Evolutionary conservation across 768 basidiomycete genomes (phyloP).

Genomic region (Russula vinacea): DNA sequence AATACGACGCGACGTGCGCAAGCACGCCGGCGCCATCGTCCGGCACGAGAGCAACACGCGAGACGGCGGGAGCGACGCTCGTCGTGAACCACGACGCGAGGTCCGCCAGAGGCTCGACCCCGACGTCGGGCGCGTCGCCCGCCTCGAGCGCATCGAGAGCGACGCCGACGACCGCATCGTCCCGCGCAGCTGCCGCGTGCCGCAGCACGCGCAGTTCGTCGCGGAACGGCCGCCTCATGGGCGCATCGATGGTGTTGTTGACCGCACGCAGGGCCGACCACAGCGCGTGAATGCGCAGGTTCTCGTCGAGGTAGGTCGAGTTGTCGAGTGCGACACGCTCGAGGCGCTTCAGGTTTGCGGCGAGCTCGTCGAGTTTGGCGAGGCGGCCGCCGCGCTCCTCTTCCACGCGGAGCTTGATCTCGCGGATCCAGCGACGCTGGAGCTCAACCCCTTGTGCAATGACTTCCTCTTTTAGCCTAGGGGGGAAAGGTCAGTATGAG

Average conservation of each 20-base stretch:
- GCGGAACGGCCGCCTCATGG: constrained; percentile 78
- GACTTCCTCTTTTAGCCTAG: constrained; percentile 88
- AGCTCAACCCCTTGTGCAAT: constrained; percentile 96
- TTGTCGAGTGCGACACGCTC: constrained; percentile 92
- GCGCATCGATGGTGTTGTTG: constrained; percentile 56
- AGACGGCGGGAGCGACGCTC: constrained; percentile 78
- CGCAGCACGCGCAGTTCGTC: constrained; percentile 83
- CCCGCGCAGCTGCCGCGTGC: constrained; percentile 64
- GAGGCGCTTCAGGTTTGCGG: constrained; percentile 83
- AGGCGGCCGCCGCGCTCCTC: constrained; percentile 94
- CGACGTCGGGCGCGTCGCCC: constrained; percentile 72
- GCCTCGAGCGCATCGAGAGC: constrained; percentile 66
- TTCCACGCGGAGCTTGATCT: constrained; percentile 94
- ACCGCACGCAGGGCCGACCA: constrained; percentile 91
- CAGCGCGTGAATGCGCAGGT: constrained; percentile 84
- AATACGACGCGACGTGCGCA: constrained; percentile 78
- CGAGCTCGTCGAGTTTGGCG: constrained; percentile 90
- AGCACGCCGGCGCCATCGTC: constrained; percentile 86
- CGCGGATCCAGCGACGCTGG: constrained; percentile 93
- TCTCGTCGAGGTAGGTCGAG: constrained; percentile 86
- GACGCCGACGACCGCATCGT: constrained; percentile 64
- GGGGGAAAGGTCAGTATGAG: background rate
- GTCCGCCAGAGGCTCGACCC: constrained; percentile 85
- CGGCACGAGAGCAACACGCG: constrained; percentile 89
- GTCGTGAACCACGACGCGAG: constrained; percentile 88